Evolutionary conservation across 139 green algal genomes (phyloP).

Genomic region (Parachlorella kessleri): DNA sequence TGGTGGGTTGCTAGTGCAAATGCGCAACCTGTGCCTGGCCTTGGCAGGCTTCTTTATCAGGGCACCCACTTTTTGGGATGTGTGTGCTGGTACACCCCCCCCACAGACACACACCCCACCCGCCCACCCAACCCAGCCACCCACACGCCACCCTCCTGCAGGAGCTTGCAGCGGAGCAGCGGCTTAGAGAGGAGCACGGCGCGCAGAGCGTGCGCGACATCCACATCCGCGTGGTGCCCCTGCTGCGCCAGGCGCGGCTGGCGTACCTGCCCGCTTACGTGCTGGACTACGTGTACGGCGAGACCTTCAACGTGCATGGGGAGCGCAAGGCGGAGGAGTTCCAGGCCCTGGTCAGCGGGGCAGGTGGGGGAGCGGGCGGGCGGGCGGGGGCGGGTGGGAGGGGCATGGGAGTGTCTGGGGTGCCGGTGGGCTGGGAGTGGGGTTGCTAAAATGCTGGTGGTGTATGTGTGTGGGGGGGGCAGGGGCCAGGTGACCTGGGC

Average conservation of each 20-base stretch:
- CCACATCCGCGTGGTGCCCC: constrained; percentile 21
- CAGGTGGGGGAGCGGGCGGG: neutral
- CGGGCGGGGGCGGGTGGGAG: too few relatives aligned
- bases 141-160: too few relatives aligned
- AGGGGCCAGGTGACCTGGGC: neutral
- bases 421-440: too few relatives aligned
- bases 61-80: too few relatives aligned
- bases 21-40: too few relatives aligned
- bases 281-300: constrained; percentile 44
- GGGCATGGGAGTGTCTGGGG: neutral
- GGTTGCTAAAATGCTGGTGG: too few relatives aligned
- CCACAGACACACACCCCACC: too few relatives aligned
- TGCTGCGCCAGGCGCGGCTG: constrained; percentile 31
- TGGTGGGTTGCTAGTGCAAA: too few relatives aligned
- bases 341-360: constrained; percentile 24
- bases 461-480: neutral
- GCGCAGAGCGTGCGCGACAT: constrained; percentile 36
- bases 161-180: constrained; percentile 25
- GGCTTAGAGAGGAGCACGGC: constrained; percentile 16
- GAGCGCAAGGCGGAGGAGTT: constrained; percentile 40
- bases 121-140: too few relatives aligned
- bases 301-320: constrained; percentile 44
- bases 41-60: too few relatives aligned
- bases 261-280: constrained; percentile 48
- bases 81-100: too few relatives aligned